Conservation (phyloP, 805 yeast species). For the Teunomyces kruisii region DNA sequence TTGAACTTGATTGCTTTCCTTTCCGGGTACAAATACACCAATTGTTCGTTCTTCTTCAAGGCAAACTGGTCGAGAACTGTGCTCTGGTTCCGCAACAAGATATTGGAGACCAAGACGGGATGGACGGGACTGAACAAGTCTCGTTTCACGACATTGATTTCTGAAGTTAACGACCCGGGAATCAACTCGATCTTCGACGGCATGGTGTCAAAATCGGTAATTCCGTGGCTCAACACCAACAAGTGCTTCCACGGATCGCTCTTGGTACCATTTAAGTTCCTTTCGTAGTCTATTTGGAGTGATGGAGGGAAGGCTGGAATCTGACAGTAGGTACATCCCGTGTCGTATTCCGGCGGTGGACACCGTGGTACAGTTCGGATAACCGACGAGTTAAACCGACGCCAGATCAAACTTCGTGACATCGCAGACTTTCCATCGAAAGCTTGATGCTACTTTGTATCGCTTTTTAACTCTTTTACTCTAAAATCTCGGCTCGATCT, state of each 20-base stretch:
- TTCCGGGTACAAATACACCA: slow-evolving; percentile 58
- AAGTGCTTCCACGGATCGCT: slow-evolving; percentile 57
- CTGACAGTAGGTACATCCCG: slow-evolving; percentile 63
- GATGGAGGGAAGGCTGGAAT: slow-evolving; percentile 38
- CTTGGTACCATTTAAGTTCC: slow-evolving; percentile 47
- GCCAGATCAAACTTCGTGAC: not conserved
- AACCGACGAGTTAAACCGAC: not conserved
- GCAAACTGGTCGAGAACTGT: slow-evolving; percentile 6
- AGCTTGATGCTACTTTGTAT: too few species aligned
- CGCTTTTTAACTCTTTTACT: too few species aligned
- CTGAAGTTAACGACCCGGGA: slow-evolving; percentile 44
- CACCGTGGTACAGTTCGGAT: slow-evolving; percentile 25
- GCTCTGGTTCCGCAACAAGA: slow-evolving; percentile 26
- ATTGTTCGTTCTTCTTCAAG: slow-evolving; percentile 11
- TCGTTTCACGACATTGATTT: slow-evolving; percentile 35
- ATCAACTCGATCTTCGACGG: slow-evolving; percentile 51
- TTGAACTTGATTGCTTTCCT: slow-evolving; percentile 40
- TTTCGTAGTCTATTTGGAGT: slow-evolving; percentile 40
- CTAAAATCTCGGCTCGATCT: too few species aligned
- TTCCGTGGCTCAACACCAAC: slow-evolving; percentile 49
- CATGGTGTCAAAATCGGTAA: slow-evolving; percentile 37
- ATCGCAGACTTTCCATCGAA: not conserved
- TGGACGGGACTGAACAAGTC: slow-evolving; percentile 38
- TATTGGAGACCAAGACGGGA: slow-evolving; percentile 53
- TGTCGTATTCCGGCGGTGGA: slow-evolving; percentile 52